Evolutionary conservation across 2,329 filamentous ascomycete genomes (phyloP).

Genomic region (Pseudofabraea citricarpa): DNA sequence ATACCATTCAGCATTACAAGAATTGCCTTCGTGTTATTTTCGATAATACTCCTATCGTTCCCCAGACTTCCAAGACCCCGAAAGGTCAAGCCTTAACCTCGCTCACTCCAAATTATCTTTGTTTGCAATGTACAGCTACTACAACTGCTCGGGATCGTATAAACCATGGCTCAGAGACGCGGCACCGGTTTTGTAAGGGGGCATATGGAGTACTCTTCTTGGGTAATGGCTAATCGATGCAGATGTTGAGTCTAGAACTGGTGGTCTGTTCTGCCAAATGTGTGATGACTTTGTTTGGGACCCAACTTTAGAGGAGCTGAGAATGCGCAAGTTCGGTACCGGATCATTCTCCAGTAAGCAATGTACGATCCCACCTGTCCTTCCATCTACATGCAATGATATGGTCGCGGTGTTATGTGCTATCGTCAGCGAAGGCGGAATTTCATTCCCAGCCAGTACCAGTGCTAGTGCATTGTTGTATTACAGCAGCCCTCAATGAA

Average conservation of each 20-base stretch:
- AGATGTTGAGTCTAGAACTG: constrained; percentile 76
- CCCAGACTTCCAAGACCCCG: constrained; percentile 57
- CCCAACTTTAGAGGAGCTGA: constrained; percentile 70
- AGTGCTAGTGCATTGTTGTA: no score
- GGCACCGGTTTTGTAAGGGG: constrained; percentile 66
- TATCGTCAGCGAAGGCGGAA: no score
- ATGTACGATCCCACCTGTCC: not conserved
- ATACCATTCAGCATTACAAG: constrained; percentile 67
- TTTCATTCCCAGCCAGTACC: no score
- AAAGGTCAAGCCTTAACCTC: constrained; percentile 55
- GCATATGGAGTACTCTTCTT: no score
- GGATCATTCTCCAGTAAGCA: constrained; percentile 58
- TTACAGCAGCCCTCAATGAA: no score
- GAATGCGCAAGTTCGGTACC: constrained; percentile 64
- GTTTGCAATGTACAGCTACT: constrained; percentile 67
- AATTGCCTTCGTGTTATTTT: constrained; percentile 66
- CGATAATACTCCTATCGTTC: constrained; percentile 59
- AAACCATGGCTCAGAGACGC: constrained; percentile 64
- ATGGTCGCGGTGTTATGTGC: no score
- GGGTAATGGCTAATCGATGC: constrained; percentile 6
- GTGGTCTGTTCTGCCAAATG: constrained; percentile 73
- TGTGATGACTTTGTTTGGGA: constrained; percentile 83
- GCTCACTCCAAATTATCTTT: constrained; percentile 65
- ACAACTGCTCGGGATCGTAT: constrained; percentile 60
- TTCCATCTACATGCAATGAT: not conserved